Percentiles rank a stretch among this genome's conserved stretches.
phyloP scores from a whole-genome alignment of 2,329 filamentous ascomycete species.

The Acrodontium crateriforme region DNA sequence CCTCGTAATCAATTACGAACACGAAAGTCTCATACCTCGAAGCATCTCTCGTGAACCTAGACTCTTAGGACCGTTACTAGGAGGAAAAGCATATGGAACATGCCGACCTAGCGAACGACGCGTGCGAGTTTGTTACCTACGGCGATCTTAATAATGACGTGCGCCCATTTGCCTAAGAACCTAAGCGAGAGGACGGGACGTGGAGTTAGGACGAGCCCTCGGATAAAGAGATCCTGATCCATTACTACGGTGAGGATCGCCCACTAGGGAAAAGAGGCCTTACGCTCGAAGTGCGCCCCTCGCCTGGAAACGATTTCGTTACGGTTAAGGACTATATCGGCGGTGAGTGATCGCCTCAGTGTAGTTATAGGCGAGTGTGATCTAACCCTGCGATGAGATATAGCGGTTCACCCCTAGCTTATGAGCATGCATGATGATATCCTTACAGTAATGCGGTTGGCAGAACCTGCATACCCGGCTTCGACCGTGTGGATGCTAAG shows the following conservation, averaged over 20 bases:
- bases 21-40: slow-evolving; percentile 3
- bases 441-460: slow-evolving; percentile 1
- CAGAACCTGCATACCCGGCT: slow-evolving; percentile 1
- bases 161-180: slow-evolving; percentile 2
- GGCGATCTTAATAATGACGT: slow-evolving; percentile 3
- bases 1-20: slow-evolving; percentile 3
- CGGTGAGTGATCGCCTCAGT: slow-evolving; percentile 1
- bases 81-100: slow-evolving; percentile 3
- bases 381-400: slow-evolving; percentile 1
- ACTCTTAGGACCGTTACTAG: slow-evolving; percentile 1
- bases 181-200: slow-evolving; percentile 2
- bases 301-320: slow-evolving; percentile 3
- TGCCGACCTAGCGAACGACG: slow-evolving; percentile 3
- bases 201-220: slow-evolving; percentile 3
- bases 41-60: slow-evolving; percentile 2
- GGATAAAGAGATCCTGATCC: slow-evolving; percentile 4
- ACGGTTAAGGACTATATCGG: slow-evolving; percentile 5
- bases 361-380: not conserved
- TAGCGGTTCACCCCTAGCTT: slow-evolving; percentile 3
- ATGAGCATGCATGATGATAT: slow-evolving; percentile 3
- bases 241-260: slow-evolving; percentile 4
- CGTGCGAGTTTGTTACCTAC: slow-evolving; percentile 4
- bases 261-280: slow-evolving; percentile 3
- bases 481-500: slow-evolving; percentile 2
- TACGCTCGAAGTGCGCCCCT: slow-evolving; percentile 3